Evolutionary conservation across 2,329 filamentous ascomycete species (phyloP), one percentile per base, ranked within the genome.

Genomic region (Grosmannia serpens): DNA sequence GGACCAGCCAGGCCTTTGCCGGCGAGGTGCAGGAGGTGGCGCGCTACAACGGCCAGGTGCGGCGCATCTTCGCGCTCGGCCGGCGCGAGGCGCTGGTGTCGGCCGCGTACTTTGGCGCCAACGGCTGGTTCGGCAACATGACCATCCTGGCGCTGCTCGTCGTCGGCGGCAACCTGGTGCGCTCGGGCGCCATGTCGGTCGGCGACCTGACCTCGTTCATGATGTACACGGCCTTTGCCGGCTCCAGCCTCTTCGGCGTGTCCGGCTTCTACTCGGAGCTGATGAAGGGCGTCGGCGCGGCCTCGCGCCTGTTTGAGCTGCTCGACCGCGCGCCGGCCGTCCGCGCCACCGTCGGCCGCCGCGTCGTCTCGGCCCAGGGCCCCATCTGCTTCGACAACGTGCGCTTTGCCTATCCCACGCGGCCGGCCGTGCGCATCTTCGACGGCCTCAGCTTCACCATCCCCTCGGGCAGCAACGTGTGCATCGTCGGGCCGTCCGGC

Each of bases 231-330:
- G 92, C 89, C 4, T 97, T 85, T 70, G 83, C 84, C 8, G 84
- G 84, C 3, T 94, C 89, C 54, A 95, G 89, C 72, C 82, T 99
- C 63, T 96, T 97, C 65, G 94, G 94, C 4, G 77, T 99, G 1
- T 96, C 91, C 4, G 90, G 89, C 59, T 99, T 99, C 74, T 99
- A 96, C 73, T 96, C 91, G 0, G 94, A 99, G 70, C 79, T 99
- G 62, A 99, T 99, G 94, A 99, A 99, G 72, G 95, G 95, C 49
- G 92, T 96, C 4, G 94, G 95, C 67, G 94, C 94, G 49, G 94
- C 94, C n/a, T 95, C 88, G 67, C 87, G 94, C 61, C 78, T 99
- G 1, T 99, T 99, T 67, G 94, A 99, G 69, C 81, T 99, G 7
- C 91, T 97, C 70, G 94, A 99, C 70, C 86, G 94, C 62, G 78